These are phyloP conservation scores for Eimeria falciformis DNA, from an alignment of 169 alveolate species.

Conservation along the genomic window DNA sequence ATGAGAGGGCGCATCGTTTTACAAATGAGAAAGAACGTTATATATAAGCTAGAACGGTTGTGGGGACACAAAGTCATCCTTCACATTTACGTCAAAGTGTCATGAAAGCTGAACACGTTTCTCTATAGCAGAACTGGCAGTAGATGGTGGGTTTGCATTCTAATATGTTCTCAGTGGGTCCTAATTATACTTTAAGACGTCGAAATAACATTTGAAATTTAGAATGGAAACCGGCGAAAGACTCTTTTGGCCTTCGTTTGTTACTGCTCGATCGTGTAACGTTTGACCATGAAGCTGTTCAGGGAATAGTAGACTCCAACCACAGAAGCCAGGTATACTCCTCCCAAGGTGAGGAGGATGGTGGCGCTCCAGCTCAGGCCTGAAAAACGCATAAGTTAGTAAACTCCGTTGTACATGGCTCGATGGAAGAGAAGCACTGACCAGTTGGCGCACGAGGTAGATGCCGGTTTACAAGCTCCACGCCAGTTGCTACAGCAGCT, in stretches of 20 bases:
- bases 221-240: constrained; percentile 9
- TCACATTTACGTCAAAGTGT: constrained; percentile 70
- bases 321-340: constrained; percentile 67
- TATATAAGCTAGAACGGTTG: constrained; percentile 73
- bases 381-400: neutral
- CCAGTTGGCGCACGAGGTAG: constrained; percentile 72
- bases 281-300: constrained; percentile 45
- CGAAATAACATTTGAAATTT: constrained; percentile 15
- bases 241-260: constrained; percentile 22
- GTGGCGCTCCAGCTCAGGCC: constrained; percentile 71
- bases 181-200: neutral
- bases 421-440: neutral
- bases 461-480: constrained; percentile 59
- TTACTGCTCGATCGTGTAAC: constrained; percentile 60
- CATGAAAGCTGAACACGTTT: neutral
- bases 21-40: constrained; percentile 77
- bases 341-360: constrained; percentile 62
- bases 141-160: neutral
- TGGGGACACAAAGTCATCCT: constrained; percentile 74
- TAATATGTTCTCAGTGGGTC: neutral
- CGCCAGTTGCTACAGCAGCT: constrained; percentile 70
- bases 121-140: neutral
- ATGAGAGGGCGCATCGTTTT: constrained; percentile 75
- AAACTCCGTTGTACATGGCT: neutral
- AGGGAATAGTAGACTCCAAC: constrained; percentile 61